These are phyloP conservation scores for Symbiodinium natans DNA, from an alignment of 73 alveolate species.

Conservation along the genomic window DNA sequence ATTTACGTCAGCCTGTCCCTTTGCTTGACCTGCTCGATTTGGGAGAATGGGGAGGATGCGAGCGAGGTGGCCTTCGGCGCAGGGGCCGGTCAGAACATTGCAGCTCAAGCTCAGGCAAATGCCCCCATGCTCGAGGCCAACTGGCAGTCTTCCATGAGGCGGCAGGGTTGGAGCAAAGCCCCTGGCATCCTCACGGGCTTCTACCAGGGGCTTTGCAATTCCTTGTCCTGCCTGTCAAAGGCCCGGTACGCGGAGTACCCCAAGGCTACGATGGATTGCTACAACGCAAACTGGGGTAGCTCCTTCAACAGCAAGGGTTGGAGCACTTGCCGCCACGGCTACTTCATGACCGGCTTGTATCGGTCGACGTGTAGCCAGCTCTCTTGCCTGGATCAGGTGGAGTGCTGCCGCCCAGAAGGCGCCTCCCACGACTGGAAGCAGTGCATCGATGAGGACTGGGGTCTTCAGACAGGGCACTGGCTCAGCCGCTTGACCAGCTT, in stretches of 20 bases:
- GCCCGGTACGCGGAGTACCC: neutral
- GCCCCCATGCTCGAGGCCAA: neutral
- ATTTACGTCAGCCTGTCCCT: neutral
- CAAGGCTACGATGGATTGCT: neutral
- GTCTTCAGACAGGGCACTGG: too few species aligned
- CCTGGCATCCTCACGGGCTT: too few species aligned
- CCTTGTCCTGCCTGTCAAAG: neutral
- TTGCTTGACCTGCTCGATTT: neutral
- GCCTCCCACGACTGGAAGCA: neutral
- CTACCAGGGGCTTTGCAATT: neutral
- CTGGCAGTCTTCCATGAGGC: neutral
- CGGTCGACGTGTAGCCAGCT: neutral
- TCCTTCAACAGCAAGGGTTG: neutral
- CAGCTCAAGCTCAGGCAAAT: neutral
- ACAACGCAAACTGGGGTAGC: neutral
- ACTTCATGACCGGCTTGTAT: neutral
- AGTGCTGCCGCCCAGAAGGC: neutral
- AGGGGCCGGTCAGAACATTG: conserved; percentile 15
- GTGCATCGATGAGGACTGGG: neutral
- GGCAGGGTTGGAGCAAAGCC: too few species aligned
- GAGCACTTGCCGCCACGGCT: too few species aligned
- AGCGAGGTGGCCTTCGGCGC: neutral
- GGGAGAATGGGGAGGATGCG: neutral
- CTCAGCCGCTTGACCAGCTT: neutral
- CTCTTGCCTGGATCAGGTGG: neutral